Evolutionary conservation across 2,329 filamentous ascomycete genomes (phyloP).

Genomic region (Colletotrichum chlorophyti): DNA sequence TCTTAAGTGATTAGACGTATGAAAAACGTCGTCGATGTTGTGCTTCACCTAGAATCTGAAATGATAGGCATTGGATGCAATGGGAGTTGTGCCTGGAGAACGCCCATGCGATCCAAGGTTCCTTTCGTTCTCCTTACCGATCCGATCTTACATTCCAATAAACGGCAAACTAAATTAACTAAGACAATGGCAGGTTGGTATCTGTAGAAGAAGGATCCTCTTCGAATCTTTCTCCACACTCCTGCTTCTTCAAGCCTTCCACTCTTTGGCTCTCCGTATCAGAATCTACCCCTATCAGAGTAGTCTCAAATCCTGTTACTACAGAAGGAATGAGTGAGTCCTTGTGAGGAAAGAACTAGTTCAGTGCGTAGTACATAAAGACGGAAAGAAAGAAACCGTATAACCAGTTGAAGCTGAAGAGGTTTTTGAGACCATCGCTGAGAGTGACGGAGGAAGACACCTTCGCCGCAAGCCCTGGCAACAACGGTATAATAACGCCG

Average conservation of each 20-base stretch:
- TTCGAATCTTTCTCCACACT: not conserved
- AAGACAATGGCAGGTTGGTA: no score
- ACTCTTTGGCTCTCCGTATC: conserved; percentile 3
- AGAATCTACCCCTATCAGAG: conserved; percentile 26
- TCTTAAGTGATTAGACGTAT: no score
- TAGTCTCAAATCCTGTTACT: conserved; percentile 28
- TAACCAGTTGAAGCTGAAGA: conserved; percentile 39
- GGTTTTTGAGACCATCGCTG: conserved; percentile 32
- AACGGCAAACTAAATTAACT: not conserved
- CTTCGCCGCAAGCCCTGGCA: conserved; percentile 33
- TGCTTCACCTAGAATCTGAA: no score
- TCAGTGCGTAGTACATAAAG: conserved; percentile 31
- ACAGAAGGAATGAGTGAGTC: conserved; percentile 31
- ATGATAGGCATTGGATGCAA: no score
- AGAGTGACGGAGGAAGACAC: conserved; percentile 35
- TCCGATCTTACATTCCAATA: no score
- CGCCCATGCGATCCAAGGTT: no score
- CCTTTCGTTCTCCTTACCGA: no score
- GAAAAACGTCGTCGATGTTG: no score
- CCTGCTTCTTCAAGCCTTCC: not conserved
- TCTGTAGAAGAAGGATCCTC: no score
- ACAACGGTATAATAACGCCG: conserved; percentile 34
- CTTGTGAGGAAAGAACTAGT: conserved; percentile 32
- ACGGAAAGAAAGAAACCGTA: conserved; percentile 36
- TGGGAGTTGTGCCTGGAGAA: no score